Percentiles rank a stretch among this genome's conserved stretches.
phyloP scores from a whole-genome alignment of 1,284 basidiomycete genomes.

The Flammula alnicola region DNA sequence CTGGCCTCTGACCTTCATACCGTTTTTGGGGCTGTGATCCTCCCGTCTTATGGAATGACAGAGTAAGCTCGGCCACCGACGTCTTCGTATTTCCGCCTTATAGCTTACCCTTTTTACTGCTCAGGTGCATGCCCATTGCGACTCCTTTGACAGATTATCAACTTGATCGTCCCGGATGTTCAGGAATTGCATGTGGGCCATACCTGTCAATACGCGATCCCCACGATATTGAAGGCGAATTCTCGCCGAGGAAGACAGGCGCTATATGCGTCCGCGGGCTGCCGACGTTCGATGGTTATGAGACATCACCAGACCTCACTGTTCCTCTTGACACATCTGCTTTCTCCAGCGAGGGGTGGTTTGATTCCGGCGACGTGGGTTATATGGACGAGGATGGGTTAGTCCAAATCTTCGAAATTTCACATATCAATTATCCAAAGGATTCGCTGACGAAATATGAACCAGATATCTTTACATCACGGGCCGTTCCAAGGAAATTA shows the following conservation, averaged over 20 bases:
- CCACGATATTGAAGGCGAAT: slow-evolving; percentile 39
- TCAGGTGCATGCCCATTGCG: slow-evolving; percentile 54
- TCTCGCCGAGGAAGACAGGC: slow-evolving; percentile 40
- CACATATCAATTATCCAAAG: background rate
- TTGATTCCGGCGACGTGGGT: slow-evolving; percentile 69
- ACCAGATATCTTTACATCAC: slow-evolving; percentile 59
- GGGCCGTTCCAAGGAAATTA: slow-evolving; percentile 64
- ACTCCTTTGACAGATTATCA: slow-evolving; percentile 46
- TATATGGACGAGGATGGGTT: slow-evolving; percentile 60
- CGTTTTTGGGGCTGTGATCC: slow-evolving; percentile 43
- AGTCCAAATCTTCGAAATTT: background rate
- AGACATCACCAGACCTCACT: slow-evolving; percentile 38
- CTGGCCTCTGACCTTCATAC: slow-evolving; percentile 44
- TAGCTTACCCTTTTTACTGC: background rate
- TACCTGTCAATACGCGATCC: slow-evolving; percentile 50
- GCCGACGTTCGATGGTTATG: slow-evolving; percentile 52
- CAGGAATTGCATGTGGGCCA: slow-evolving; percentile 52
- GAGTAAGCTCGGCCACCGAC: slow-evolving; percentile 35
- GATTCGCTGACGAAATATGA: background rate
- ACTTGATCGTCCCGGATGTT: slow-evolving; percentile 51
- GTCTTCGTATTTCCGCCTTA: background rate
- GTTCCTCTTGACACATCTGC: slow-evolving; percentile 47
- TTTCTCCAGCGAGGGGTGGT: slow-evolving; percentile 52
- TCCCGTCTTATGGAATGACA: slow-evolving; percentile 55
- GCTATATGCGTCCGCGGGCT: slow-evolving; percentile 50